These are phyloP conservation scores for Colletotrichum lentis DNA, from an alignment of 2,329 filamentous ascomycete genomes.

Conservation along the genomic window DNA sequence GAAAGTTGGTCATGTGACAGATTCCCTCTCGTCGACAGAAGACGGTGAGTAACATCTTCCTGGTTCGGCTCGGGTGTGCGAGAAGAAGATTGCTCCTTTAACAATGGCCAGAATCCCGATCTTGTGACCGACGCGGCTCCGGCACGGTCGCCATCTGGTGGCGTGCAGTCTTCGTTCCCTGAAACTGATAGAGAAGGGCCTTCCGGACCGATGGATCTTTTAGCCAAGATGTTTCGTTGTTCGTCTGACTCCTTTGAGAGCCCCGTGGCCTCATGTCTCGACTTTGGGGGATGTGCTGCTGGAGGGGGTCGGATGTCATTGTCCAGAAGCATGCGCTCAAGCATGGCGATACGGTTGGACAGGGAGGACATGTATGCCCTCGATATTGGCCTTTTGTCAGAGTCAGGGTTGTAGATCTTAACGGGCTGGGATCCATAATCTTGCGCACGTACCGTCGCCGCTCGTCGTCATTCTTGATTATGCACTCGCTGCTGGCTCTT, in stretches of 20 bases:
- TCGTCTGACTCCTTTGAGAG: constrained; percentile 38
- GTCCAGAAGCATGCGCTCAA: constrained; percentile 61
- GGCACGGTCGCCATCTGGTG: constrained; percentile 42
- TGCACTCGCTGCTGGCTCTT: constrained; percentile 58
- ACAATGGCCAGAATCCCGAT: constrained; percentile 39
- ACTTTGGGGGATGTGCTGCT: constrained; percentile 62
- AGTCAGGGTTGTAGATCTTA: constrained; percentile 26
- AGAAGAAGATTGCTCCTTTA: constrained; percentile 47
- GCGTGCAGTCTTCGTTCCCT: constrained; percentile 45
- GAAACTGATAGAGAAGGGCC: constrained; percentile 47
- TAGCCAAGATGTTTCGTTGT: constrained; percentile 18
- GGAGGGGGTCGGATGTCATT: constrained; percentile 59
- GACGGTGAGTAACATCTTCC: constrained; percentile 58
- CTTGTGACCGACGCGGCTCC: constrained; percentile 17
- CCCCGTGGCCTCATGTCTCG: constrained; percentile 50
- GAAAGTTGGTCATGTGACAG: constrained; percentile 61
- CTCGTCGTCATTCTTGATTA: constrained; percentile 67
- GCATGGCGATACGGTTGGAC: constrained; percentile 60
- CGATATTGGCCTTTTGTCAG: constrained; percentile 58
- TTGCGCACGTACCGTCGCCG: constrained; percentile 54
- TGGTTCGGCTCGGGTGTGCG: constrained; percentile 52
- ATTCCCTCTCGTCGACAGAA: constrained; percentile 59
- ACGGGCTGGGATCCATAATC: background rate
- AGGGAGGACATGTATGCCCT: constrained; percentile 66
- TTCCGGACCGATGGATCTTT: constrained; percentile 39